Conservation (phyloP, 169 alveolate species). For the Plasmodium vivax region DNA sequence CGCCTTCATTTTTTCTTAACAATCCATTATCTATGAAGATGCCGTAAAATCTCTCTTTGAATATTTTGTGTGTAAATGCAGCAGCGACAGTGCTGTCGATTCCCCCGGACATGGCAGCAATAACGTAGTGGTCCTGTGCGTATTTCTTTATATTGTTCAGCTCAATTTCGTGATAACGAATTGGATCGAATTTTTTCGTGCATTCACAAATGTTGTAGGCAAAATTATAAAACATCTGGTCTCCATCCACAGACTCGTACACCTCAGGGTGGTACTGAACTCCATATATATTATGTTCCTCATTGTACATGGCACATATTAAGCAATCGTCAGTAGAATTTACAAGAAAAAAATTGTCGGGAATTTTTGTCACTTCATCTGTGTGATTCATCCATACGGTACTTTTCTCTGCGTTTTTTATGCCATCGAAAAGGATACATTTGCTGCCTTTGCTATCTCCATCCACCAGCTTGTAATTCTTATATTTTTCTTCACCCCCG, state of each 20-base stretch:
- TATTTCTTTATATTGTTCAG: slow-evolving; percentile 76
- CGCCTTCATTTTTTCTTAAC: slow-evolving; percentile 84
- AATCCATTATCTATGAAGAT: slow-evolving; percentile 84
- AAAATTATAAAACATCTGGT: slow-evolving; percentile 77
- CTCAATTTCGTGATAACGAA: slow-evolving; percentile 73
- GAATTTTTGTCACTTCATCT: slow-evolving; percentile 75
- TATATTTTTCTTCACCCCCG: slow-evolving; percentile 5
- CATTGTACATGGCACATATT: slow-evolving; percentile 72
- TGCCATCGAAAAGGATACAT: slow-evolving; percentile 72
- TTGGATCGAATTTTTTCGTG: slow-evolving; percentile 69
- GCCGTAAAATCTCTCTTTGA: slow-evolving; percentile 83
- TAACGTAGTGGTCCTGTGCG: slow-evolving; percentile 75
- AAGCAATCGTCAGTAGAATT: slow-evolving; percentile 75
- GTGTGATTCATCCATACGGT: slow-evolving; percentile 78
- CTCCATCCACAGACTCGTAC: slow-evolving; percentile 77
- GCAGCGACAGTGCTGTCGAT: slow-evolving; percentile 87
- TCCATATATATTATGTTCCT: slow-evolving; percentile 70
- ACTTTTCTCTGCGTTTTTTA: slow-evolving; percentile 6
- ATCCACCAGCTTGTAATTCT: slow-evolving; percentile 26
- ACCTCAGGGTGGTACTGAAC: slow-evolving; percentile 85
- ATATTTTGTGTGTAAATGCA: slow-evolving; percentile 81
- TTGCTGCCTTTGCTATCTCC: not conserved
- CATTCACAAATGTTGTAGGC: slow-evolving; percentile 80
- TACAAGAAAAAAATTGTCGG: slow-evolving; percentile 77
- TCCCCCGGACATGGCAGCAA: slow-evolving; percentile 87